Evolutionary conservation across 2,329 filamentous ascomycete species (phyloP).

Genomic region (Colletotrichum lupini): DNA sequence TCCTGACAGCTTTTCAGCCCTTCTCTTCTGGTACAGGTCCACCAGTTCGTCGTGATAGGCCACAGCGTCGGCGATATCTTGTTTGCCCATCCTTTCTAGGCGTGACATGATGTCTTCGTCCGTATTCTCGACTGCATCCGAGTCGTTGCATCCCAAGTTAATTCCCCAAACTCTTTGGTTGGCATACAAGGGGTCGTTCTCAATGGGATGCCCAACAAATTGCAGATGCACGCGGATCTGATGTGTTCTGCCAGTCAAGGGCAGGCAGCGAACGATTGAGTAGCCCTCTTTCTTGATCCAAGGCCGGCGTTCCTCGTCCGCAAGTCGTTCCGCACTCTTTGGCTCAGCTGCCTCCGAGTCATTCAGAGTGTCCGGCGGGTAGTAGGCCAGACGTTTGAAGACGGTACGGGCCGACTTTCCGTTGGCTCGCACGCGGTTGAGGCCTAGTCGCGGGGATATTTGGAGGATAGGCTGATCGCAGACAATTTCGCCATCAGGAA

Average conservation of each 20-base stretch:
- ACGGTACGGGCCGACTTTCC: conserved; percentile 92
- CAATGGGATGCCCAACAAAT: conserved; percentile 92
- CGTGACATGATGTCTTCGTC: conserved; percentile 92
- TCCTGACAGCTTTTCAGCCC: conserved; percentile 94
- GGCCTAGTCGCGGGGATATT: conserved; percentile 92
- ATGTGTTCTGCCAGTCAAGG: conserved; percentile 93
- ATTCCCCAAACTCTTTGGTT: conserved; percentile 93
- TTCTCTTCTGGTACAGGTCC: conserved; percentile 86
- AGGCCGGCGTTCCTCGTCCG: conserved; percentile 44
- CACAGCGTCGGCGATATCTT: conserved; percentile 89
- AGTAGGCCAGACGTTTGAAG: conserved; percentile 93
- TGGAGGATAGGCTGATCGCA: conserved; percentile 94
- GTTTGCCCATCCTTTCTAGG: conserved; percentile 91
- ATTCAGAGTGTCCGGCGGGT: conserved; percentile 63
- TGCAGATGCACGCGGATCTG: conserved; percentile 96
- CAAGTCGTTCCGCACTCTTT: conserved; percentile 39
- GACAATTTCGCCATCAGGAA: conserved; percentile 89
- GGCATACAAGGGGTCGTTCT: conserved; percentile 97
- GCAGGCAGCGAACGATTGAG: conserved; percentile 93
- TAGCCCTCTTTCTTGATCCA: conserved; percentile 78
- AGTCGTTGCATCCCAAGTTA: conserved; percentile 75
- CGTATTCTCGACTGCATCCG: conserved; percentile 74
- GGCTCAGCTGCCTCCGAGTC: conserved; percentile 38
- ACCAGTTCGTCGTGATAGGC: conserved; percentile 96
- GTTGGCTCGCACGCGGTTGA: conserved; percentile 94